Evolutionary conservation across 768 basidiomycete genomes (phyloP).

Genomic region (Russula griseocarnosa): DNA sequence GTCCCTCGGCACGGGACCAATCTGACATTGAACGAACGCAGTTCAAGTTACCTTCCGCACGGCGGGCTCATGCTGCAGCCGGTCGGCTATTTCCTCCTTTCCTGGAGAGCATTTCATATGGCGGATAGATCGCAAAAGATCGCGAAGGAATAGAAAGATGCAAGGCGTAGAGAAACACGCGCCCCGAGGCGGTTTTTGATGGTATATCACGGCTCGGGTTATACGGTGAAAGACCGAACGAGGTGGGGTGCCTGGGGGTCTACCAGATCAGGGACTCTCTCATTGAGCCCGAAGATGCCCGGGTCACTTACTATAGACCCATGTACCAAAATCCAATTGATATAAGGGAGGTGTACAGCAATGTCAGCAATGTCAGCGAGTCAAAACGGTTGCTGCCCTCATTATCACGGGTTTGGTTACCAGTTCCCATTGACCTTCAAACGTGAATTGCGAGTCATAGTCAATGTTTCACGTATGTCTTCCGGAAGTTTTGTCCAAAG

Average conservation of each 20-base stretch:
- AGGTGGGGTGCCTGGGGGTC: conserved; percentile 17
- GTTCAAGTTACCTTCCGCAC: neutral
- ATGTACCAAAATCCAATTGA: neutral
- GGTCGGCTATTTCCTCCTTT: conserved; percentile 16
- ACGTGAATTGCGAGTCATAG: neutral
- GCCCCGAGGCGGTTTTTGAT: neutral
- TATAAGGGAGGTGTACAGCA: neutral
- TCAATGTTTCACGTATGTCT: neutral
- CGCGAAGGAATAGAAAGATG: neutral
- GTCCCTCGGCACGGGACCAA: neutral
- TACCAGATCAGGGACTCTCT: conserved; percentile 1
- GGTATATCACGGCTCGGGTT: conserved; percentile 1
- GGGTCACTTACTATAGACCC: neutral
- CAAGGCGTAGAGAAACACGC: neutral
- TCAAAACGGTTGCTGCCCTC: neutral
- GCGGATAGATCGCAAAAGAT: neutral
- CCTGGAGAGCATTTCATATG: conserved; percentile 1
- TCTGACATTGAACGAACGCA: neutral
- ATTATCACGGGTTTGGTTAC: neutral
- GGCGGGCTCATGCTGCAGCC: neutral
- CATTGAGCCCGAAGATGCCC: conserved; percentile 18
- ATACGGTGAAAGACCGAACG: neutral
- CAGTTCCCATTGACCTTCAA: neutral
- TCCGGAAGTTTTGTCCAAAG: neutral
- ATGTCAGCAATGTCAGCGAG: neutral